These are phyloP conservation scores for Elongisporangium prolatum DNA, from an alignment of 352 stramenopile species.

Conservation along the genomic window DNA sequence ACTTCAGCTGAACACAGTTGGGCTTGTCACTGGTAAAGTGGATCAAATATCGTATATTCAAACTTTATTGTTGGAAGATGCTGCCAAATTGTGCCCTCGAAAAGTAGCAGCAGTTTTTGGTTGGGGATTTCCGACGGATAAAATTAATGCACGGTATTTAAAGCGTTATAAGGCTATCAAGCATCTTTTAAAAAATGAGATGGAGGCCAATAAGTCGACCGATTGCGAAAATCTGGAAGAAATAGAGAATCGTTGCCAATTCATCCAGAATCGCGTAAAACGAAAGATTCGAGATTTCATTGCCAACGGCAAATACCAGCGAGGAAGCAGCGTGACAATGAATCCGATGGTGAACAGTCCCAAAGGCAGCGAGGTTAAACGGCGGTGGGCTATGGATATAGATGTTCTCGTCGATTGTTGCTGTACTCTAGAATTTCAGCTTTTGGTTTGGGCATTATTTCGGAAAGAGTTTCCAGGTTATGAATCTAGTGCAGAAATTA, in stretches of 20 bases:
- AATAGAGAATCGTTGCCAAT: constrained; percentile 15
- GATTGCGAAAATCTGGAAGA: constrained; percentile 21
- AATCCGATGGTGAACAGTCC: background rate
- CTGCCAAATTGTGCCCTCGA: constrained; percentile 12
- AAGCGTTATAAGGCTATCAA: constrained; percentile 28
- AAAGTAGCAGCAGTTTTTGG: constrained; percentile 21
- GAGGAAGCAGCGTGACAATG: background rate
- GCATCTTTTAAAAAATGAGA: constrained; percentile 6
- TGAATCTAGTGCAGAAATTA: background rate
- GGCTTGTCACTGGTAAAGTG: constrained; percentile 9
- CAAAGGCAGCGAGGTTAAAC: background rate
- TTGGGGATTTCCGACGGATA: constrained; percentile 24
- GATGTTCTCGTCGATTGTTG: constrained; percentile 13
- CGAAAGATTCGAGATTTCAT: constrained; percentile 6
- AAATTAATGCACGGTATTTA: constrained; percentile 23
- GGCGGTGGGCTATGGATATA: constrained; percentile 7
- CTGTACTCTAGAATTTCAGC: constrained; percentile 14
- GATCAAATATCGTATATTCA: constrained; percentile 27
- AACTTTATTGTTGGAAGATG: constrained; percentile 34
- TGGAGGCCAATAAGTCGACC: background rate
- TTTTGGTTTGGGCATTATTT: constrained; percentile 10
- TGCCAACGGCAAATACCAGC: background rate
- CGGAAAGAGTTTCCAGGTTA: constrained; percentile 5
- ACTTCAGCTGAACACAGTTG: constrained; percentile 28
- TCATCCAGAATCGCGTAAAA: constrained; percentile 18